phyloP scores from a whole-genome alignment of 2,329 filamentous ascomycete genomes.

The Aspergillus brunneoviolaceus region DNA sequence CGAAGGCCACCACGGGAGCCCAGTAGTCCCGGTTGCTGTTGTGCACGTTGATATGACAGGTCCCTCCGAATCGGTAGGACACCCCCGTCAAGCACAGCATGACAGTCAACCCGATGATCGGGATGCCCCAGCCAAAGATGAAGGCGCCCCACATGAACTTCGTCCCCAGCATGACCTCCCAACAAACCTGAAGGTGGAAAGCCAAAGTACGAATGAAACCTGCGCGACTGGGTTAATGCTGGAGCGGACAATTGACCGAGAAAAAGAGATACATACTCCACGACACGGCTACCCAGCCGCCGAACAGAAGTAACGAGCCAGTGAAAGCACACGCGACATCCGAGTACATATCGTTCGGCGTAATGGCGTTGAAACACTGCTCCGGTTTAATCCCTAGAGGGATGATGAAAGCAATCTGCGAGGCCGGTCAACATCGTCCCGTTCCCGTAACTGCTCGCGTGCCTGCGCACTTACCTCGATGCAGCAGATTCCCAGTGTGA shows the following conservation, averaged over 20 bases:
- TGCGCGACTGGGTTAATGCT: constrained; percentile 10
- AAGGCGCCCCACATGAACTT: constrained; percentile 88
- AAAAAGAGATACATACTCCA: constrained; percentile 60
- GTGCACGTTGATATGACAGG: constrained; percentile 91
- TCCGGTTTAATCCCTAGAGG: constrained; percentile 75
- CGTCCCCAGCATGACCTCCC: constrained; percentile 85
- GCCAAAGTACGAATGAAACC: constrained; percentile 86
- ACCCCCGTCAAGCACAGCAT: constrained; percentile 85
- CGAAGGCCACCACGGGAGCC: constrained; percentile 81
- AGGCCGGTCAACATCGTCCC: not conserved
- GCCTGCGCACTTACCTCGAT: constrained; percentile 65
- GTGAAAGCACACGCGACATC: constrained; percentile 82
- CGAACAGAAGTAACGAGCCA: constrained; percentile 79
- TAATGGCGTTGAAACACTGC: constrained; percentile 86
- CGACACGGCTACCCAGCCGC: constrained; percentile 78
- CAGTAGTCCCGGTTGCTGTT: constrained; percentile 83
- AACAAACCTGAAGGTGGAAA: constrained; percentile 96
- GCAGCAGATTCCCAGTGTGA: constrained; percentile 71
- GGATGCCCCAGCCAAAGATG: constrained; percentile 78
- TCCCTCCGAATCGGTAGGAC: constrained; percentile 86
- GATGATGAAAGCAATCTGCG: constrained; percentile 82
- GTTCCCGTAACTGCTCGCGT: not conserved
- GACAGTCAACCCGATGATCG: constrained; percentile 70
- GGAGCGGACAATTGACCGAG: not conserved
- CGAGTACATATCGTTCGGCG: constrained; percentile 86